Percentiles rank a stretch among this genome's conserved stretches.
phyloP scores from a whole-genome alignment of 345 rosid genomes.

The Arabis alpina region DNA sequence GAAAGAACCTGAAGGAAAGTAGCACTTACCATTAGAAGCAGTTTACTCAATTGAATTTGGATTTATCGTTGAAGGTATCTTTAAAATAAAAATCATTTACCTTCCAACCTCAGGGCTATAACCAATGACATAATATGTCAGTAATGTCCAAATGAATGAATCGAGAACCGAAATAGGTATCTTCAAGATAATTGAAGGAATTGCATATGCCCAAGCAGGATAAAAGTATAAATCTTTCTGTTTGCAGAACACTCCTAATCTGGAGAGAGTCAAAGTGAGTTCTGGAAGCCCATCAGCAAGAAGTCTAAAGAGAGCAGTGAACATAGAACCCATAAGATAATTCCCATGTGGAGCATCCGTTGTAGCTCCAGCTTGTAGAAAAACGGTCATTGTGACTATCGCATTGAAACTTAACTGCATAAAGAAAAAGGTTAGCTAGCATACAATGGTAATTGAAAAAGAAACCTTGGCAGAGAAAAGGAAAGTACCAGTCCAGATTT shows the following conservation, averaged over 20 bases:
- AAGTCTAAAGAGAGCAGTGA: conserved; percentile 45
- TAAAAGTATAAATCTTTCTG: conserved; percentile 52
- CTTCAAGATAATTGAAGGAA: conserved; percentile 54
- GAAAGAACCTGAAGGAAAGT: conserved; percentile 45
- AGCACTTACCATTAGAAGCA: conserved; percentile 5
- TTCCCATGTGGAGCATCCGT: conserved; percentile 45
- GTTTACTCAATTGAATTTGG: background rate
- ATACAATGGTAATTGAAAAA: background rate
- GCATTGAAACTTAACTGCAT: conserved; percentile 50
- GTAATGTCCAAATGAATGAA: conserved; percentile 48
- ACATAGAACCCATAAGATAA: conserved; percentile 51
- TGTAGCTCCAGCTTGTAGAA: conserved; percentile 41
- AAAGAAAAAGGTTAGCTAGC: conserved; percentile 21
- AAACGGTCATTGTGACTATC: conserved; percentile 48
- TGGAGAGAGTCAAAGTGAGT: conserved; percentile 45
- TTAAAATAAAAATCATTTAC: conserved; percentile 46
- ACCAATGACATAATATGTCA: conserved; percentile 62
- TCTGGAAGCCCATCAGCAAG: conserved; percentile 58
- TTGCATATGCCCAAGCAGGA: conserved; percentile 61
- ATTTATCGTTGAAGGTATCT: conserved; percentile 34
- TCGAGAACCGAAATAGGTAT: conserved; percentile 53
- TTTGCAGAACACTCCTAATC: conserved; percentile 53
- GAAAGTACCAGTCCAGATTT: conserved; percentile 44
- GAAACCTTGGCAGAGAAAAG: conserved; percentile 1
- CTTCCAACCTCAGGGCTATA: conserved; percentile 50